phyloP scores from a whole-genome alignment of 169 alveolate genomes.

The Perkinsus marinus region DNA sequence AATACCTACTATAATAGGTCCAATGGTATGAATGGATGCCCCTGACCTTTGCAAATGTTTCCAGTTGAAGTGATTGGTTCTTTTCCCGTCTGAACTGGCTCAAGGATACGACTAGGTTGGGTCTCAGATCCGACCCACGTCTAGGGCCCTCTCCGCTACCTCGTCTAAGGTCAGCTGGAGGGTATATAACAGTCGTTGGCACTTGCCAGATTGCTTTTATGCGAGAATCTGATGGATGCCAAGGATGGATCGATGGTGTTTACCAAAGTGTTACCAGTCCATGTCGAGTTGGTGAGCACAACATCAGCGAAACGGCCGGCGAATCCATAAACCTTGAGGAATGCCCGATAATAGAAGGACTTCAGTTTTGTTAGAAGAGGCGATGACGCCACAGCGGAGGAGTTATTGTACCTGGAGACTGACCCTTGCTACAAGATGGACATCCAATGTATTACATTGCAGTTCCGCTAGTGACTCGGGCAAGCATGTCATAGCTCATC shows the following conservation, averaged over 20 bases:
- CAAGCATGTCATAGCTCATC: constrained; percentile 1
- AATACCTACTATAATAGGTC: too few species aligned
- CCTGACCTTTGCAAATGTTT: constrained; percentile 31
- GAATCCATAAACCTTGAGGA: neutral
- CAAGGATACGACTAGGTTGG: constrained; percentile 46
- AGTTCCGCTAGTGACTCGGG: neutral
- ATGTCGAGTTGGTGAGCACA: neutral
- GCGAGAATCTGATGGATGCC: neutral
- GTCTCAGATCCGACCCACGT: constrained; percentile 15
- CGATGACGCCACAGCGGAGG: neutral
- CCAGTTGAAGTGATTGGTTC: constrained; percentile 51
- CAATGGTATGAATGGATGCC: too few species aligned
- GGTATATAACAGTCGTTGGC: neutral
- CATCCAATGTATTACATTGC: neutral
- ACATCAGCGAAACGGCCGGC: neutral
- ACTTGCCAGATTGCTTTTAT: neutral
- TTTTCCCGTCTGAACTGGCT: constrained; percentile 79
- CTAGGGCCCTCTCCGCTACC: neutral
- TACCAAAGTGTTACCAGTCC: neutral
- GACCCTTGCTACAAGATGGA: neutral
- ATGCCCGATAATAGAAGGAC: neutral
- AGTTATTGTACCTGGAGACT: neutral
- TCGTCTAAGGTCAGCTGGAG: neutral
- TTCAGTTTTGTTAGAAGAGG: neutral
- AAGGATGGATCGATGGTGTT: neutral